These are phyloP conservation scores for Boletus fagicola DNA, from an alignment of 768 basidiomycete species.

Conservation along the genomic window DNA sequence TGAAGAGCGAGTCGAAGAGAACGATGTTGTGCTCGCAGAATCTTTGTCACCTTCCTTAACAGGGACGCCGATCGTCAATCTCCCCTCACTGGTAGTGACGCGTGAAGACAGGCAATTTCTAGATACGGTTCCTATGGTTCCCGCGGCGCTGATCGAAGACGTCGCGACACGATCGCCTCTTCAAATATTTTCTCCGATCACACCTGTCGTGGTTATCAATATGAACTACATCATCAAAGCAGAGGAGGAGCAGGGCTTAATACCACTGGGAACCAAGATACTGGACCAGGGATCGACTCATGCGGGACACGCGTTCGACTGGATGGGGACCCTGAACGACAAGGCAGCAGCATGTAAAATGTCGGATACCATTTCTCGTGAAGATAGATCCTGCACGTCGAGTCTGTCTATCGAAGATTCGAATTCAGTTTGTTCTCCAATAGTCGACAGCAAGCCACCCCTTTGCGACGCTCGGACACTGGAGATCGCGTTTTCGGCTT, in stretches of 20 bases:
- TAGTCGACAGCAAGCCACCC: background rate
- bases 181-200: background rate
- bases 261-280: background rate
- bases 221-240: background rate
- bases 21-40: background rate
- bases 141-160: conserved; percentile 3
- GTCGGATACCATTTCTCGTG: background rate
- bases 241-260: background rate
- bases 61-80: conserved; percentile 8
- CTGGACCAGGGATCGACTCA: background rate
- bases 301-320: background rate
- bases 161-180: conserved; percentile 14
- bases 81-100: conserved; percentile 7
- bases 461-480: background rate
- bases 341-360: too few relatives aligned
- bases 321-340: background rate
- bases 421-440: background rate
- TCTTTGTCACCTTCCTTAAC: background rate
- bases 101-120: background rate
- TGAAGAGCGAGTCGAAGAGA: background rate
- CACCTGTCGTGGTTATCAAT: conserved; percentile 8
- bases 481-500: background rate
- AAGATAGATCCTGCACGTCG: background rate
- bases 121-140: background rate
- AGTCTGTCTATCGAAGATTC: background rate